Percentiles rank a stretch among this genome's conserved stretches.
These are phyloP conservation scores for Paratinospora sagittata DNA, from an alignment of 164 flowering plant genomes.

Conservation along the genomic window DNA sequence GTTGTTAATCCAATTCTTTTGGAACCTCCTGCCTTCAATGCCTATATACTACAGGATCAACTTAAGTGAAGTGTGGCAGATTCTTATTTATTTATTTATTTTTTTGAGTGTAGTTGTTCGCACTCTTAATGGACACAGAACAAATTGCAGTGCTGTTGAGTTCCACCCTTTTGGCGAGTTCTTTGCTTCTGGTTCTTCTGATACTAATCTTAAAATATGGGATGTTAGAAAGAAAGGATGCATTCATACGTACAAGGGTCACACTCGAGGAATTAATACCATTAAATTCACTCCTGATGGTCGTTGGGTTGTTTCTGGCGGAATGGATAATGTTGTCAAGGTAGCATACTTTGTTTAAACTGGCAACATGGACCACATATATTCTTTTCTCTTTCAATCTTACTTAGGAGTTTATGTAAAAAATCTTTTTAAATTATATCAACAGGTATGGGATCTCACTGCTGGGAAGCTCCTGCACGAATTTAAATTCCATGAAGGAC, in stretches of 20 bases:
- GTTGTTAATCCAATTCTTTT: neutral
- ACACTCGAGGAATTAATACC: slow-evolving; percentile 57
- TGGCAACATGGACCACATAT: neutral
- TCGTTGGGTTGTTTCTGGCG: slow-evolving; percentile 96
- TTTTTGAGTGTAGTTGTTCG: slow-evolving; percentile 78
- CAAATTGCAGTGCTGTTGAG: slow-evolving; percentile 69
- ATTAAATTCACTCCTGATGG: slow-evolving; percentile 86
- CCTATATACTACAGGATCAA: neutral
- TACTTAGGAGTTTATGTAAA: slow-evolving; percentile 1
- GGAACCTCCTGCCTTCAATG: neutral
- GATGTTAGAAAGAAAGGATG: slow-evolving; percentile 90
- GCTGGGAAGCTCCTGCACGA: slow-evolving; percentile 93
- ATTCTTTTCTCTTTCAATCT: neutral
- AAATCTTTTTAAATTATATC: too few species aligned
- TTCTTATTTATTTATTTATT: slow-evolving; percentile 23
- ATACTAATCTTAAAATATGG: slow-evolving; percentile 77
- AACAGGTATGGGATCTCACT: slow-evolving; percentile 91
- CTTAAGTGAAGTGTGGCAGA: neutral
- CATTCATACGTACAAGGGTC: slow-evolving; percentile 90
- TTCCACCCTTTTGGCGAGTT: slow-evolving; percentile 94
- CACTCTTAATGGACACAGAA: slow-evolving; percentile 72
- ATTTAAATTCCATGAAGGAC: slow-evolving; percentile 78
- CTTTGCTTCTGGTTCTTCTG: slow-evolving; percentile 83
- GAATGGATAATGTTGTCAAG: slow-evolving; percentile 75
- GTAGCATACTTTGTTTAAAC: slow-evolving; percentile 27